Base-by-base conservation (phyloP, 2,329 filamentous ascomycete genomes). In the Eurotiales sp. region DNA sequence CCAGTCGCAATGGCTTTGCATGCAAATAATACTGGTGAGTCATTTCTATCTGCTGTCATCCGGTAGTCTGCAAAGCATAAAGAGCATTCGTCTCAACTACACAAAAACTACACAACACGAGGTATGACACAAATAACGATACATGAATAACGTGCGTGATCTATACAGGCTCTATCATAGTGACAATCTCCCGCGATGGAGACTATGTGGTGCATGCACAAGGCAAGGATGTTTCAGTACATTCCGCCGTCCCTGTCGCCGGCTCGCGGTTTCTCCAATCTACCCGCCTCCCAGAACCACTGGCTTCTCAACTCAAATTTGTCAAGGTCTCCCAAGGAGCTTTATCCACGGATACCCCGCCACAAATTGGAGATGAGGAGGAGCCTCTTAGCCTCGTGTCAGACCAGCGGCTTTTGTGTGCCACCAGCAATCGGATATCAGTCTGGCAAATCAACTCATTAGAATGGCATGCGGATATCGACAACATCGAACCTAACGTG, bases 401-500 rank as follows among this genome's bases (percentile, higher is more conserved):
- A 56, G 60, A 56, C 29, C 60, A 61, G 41, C 66, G 67, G 14
- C 23, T 73, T 14, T 59, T 73, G 2, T 66, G 59, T 40, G 64
- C 64, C 21, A 71, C 61, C 40, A 62, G 66, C 29, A 58, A 56
- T 36, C 66, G 65, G 37, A 61, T 72, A 47, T 60, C 65, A 7
- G 56, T 71, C 21, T 72, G 67, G 66, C 62, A 71, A 50, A 41
- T 71, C 17, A 50, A 65, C n/a, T 62, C 70, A 5, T 55, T 72
- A 36, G 61, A 65, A 50, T 63, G 64, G 55, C 58, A 64, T 19
- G 71, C 69, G 8, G 66, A 72, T 34, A 71, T 73, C n/a, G 68
- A 72, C 45, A 66, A 63, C 32, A 57, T 72, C 21, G 71, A 73
- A 27, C 58, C 64, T 0, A 57, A 57, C n/a, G 54, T 71, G 45